Evolutionary conservation across 345 rosid species (phyloP).

Genomic region (Aethionema arabicum): DNA sequence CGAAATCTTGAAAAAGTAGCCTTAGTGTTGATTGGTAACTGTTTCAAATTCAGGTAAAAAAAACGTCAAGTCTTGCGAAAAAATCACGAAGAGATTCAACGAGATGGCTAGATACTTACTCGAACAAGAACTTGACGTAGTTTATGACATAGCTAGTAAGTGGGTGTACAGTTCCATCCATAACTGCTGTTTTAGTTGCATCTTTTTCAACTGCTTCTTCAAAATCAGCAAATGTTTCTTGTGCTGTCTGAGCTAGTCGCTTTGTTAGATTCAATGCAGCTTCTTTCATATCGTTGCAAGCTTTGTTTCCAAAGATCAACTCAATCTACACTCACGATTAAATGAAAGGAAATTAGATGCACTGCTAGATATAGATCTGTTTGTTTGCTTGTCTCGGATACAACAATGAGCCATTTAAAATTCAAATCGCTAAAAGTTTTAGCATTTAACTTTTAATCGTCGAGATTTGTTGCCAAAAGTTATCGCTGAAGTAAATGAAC

Average conservation of each 20-base stretch:
- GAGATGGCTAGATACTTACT: slow-evolving; percentile 51
- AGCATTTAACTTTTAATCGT: too few species aligned
- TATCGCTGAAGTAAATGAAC: too few species aligned
- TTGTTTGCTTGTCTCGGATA: too few species aligned
- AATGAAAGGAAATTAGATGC: slow-evolving; percentile 7
- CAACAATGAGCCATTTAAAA: too few species aligned
- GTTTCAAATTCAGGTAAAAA: slow-evolving; percentile 15
- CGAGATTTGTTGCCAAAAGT: too few species aligned
- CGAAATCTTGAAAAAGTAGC: slow-evolving; percentile 84
- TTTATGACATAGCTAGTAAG: slow-evolving; percentile 96
- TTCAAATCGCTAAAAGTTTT: too few species aligned
- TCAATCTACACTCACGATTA: slow-evolving; percentile 45
- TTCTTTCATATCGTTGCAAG: slow-evolving; percentile 80
- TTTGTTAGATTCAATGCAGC: slow-evolving; percentile 67
- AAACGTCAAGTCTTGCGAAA: too few species aligned
- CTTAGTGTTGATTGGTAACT: slow-evolving; percentile 81
- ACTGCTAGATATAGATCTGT: not conserved
- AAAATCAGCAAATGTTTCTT: slow-evolving; percentile 92
- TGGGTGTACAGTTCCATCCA: slow-evolving; percentile 98
- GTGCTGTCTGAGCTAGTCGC: slow-evolving; percentile 84
- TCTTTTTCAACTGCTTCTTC: slow-evolving; percentile 97
- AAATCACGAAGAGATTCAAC: not conserved
- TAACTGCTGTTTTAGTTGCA: slow-evolving; percentile 94
- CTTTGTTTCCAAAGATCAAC: slow-evolving; percentile 57
- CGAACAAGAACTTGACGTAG: slow-evolving; percentile 89